These are phyloP conservation scores for Nakataea oryzae DNA, from an alignment of 2,329 filamentous ascomycete genomes.

Conservation along the genomic window DNA sequence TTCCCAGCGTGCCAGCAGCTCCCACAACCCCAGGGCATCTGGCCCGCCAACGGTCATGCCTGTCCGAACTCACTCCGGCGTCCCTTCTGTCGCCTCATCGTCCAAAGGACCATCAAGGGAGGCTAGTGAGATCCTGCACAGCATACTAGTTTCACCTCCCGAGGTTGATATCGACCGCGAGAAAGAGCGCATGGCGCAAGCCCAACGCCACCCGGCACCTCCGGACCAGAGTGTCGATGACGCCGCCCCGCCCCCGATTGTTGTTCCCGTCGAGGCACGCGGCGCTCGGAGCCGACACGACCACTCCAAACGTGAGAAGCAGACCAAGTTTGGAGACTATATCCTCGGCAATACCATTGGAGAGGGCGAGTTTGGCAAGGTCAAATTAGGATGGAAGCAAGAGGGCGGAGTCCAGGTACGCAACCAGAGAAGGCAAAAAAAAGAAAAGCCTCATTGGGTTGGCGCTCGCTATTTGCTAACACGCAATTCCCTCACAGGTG, in stretches of 20 bases:
- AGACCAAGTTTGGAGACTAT: constrained; percentile 89
- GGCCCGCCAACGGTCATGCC: constrained; percentile 27
- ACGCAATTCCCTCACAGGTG: constrained; percentile 42
- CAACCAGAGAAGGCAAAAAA: not conserved
- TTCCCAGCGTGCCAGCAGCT: constrained; percentile 24
- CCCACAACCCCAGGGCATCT: constrained; percentile 26
- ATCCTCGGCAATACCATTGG: constrained; percentile 92
- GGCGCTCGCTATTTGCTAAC: not conserved
- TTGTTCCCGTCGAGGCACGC: constrained; percentile 32
- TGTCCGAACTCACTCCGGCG: constrained; percentile 27
- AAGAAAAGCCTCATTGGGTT: not conserved
- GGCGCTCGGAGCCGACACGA: constrained; percentile 49
- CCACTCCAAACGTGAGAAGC: constrained; percentile 54
- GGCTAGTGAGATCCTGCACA: constrained; percentile 68
- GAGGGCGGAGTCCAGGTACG: constrained; percentile 74
- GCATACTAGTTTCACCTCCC: constrained; percentile 66
- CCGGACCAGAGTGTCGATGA: constrained; percentile 31
- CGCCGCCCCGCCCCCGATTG: constrained; percentile 32
- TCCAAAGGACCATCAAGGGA: constrained; percentile 58
- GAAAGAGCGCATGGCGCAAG: constrained; percentile 56
- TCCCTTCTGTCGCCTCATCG: constrained; percentile 33
- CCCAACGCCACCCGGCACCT: constrained; percentile 29
- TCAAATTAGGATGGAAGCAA: constrained; percentile 97
- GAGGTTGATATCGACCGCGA: constrained; percentile 64
- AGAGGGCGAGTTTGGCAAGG: constrained; percentile 97